Evolutionary conservation across 2,329 filamentous ascomycete genomes (phyloP).

Genomic region (Calonectria henricotiae): DNA sequence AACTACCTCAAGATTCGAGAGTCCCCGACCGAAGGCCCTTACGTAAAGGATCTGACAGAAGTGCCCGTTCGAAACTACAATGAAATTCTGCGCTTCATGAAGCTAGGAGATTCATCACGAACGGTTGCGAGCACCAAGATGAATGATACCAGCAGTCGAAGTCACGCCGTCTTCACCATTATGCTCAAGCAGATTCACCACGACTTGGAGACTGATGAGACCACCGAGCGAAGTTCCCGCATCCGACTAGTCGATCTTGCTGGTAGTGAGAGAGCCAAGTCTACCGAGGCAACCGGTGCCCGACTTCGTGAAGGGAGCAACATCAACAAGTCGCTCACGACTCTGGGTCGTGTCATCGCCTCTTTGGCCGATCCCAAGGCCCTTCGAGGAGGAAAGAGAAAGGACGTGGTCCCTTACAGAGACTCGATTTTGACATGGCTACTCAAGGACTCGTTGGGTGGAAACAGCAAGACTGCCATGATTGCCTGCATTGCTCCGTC

Average conservation of each 20-base stretch:
- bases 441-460: slow-evolving; percentile 94
- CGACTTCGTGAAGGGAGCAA: slow-evolving; percentile 95
- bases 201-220: slow-evolving; percentile 97
- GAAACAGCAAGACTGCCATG: slow-evolving; percentile 99
- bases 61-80: slow-evolving; percentile 89
- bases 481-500: slow-evolving; percentile 96
- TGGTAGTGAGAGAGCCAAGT: slow-evolving; percentile 94
- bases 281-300: slow-evolving; percentile 93
- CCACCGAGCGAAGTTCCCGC: slow-evolving; percentile 92
- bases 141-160: slow-evolving; percentile 98
- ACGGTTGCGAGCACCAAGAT: slow-evolving; percentile 97
- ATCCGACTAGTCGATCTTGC: slow-evolving; percentile 97
- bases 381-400: slow-evolving; percentile 70
- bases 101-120: slow-evolving; percentile 87
- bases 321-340: slow-evolving; percentile 99
- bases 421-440: slow-evolving; percentile 90
- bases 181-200: slow-evolving; percentile 99
- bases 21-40: slow-evolving; percentile 94
- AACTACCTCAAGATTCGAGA: slow-evolving; percentile 98
- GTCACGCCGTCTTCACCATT: slow-evolving; percentile 97
- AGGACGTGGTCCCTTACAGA: slow-evolving; percentile 87
- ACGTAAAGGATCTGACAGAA: slow-evolving; percentile 96
- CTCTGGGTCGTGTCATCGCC: slow-evolving; percentile 94
- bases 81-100: slow-evolving; percentile 94
- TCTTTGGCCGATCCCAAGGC: slow-evolving; percentile 84